Evolutionary conservation across 2,329 filamentous ascomycete genomes (phyloP), one percentile per base, ranked within the genome.

Genomic region (Erysiphe pulchra): DNA sequence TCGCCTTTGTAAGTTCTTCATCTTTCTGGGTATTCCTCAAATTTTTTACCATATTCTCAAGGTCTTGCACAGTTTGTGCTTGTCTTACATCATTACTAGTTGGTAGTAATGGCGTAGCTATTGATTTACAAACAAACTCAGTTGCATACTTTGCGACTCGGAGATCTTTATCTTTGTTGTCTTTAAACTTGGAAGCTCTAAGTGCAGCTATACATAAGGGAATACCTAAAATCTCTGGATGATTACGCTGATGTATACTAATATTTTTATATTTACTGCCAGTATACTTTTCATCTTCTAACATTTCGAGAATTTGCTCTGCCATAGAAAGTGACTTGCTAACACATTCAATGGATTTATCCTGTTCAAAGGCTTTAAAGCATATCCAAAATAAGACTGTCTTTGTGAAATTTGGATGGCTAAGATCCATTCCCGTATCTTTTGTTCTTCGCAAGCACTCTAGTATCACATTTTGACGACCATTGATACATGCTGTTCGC

Each of bases 201-300:
- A 63, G 60, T 24, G 65, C 63, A 49, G 60, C 60, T 14, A 70
- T 54, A 45, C 67, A 61, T 8, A 69, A 54, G 16, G 67, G 48
- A 2, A 61, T 54, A 18, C 59, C 65, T 40, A 51, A 57, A 16
- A 67, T 58, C 24, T 61, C 59, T 1, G 64, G 63, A 46, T 57
- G 56, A 41, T 52, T 53, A 49, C 63, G 61, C 11, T 62, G 57
- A 45, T 67, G 61, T 7, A 51, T 42, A 20, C 51, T 42, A 4
- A 50, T 17, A 11, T 47, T 16, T 11, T 48, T 16, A 13, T 40
- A 33, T 30, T 42, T 40, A 37, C 40, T 45, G 11, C 51, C 54
- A 42, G 46, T 45, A 47, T 58, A 54, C 40, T 47, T 24, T 33
- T 51, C 47, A 17, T 57, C 54, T 39, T 59, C 53, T 37, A 57